phyloP scores from a whole-genome alignment of 2,329 filamentous ascomycete species.

The Fusarium citri region DNA sequence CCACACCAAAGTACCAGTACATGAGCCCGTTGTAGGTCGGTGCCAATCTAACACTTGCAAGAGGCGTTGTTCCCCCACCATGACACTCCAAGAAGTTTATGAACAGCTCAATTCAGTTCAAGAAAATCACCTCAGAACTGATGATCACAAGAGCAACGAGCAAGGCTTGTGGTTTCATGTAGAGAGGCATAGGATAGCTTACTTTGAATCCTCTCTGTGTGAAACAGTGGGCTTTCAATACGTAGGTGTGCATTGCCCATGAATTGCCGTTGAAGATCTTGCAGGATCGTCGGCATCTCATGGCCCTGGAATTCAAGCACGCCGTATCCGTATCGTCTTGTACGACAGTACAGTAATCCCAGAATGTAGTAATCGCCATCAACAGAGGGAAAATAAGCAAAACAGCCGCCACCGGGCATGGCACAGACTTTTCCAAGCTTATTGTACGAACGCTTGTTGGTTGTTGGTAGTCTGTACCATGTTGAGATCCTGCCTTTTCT shows the following conservation, averaged over 20 bases:
- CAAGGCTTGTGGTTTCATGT: slow-evolving; percentile 25
- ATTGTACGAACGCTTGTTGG: slow-evolving; percentile 12
- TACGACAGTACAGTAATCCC: slow-evolving; percentile 7
- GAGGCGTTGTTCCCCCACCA: slow-evolving; percentile 36
- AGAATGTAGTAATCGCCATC: slow-evolving; percentile 37
- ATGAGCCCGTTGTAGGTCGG: slow-evolving; percentile 17
- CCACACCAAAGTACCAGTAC: slow-evolving; percentile 32
- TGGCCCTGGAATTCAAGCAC: slow-evolving; percentile 12
- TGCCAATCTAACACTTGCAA: slow-evolving; percentile 21
- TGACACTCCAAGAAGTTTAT: slow-evolving; percentile 26
- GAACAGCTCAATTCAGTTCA: slow-evolving; percentile 20
- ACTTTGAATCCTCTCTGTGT: not conserved
- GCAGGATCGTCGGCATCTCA: slow-evolving; percentile 27
- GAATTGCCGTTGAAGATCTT: slow-evolving; percentile 33
- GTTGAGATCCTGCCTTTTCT: slow-evolving; percentile 29
- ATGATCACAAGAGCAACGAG: slow-evolving; percentile 4
- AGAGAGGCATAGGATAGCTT: slow-evolving; percentile 1
- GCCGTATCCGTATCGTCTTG: not conserved
- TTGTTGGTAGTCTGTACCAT: slow-evolving; percentile 24
- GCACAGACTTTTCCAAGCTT: slow-evolving; percentile 7
- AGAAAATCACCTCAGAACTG: not conserved
- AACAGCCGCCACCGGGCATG: slow-evolving; percentile 8
- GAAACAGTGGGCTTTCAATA: slow-evolving; percentile 24
- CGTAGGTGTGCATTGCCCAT: slow-evolving; percentile 16
- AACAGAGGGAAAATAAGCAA: slow-evolving; percentile 17